Percentiles rank a stretch among this genome's conserved stretches.
Conservation (phyloP, 306 rosid species). For the Cicer pinnatifidum region DNA sequence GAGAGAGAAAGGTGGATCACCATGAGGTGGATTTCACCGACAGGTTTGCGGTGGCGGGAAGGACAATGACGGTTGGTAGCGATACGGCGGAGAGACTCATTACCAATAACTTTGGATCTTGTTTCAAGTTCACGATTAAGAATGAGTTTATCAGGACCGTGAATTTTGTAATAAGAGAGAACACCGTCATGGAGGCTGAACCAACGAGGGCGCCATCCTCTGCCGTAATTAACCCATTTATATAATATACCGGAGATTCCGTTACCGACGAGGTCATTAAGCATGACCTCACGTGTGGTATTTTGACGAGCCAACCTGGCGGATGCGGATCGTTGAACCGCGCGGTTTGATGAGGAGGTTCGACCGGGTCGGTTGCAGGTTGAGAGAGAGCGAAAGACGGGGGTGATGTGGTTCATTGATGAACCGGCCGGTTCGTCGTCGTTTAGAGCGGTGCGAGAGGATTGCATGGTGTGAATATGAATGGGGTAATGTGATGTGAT, state of each 20-base stretch:
- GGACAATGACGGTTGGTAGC: slow-evolving; percentile 36
- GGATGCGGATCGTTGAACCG: slow-evolving; percentile 46
- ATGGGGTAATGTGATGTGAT: not conserved
- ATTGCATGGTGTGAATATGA: slow-evolving; percentile 16
- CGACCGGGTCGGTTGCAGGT: not conserved
- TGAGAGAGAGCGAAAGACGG: slow-evolving; percentile 45
- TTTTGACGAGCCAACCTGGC: slow-evolving; percentile 38
- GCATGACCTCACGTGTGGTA: slow-evolving; percentile 44
- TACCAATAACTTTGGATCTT: slow-evolving; percentile 52
- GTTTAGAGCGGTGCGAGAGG: not conserved
- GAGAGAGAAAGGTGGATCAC: not conserved
- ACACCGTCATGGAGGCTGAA: slow-evolving; percentile 58
- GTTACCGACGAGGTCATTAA: slow-evolving; percentile 53
- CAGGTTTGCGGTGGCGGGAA: slow-evolving; percentile 46
- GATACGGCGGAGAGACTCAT: slow-evolving; percentile 46
- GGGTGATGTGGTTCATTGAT: not conserved
- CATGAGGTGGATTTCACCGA: slow-evolving; percentile 60
- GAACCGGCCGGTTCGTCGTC: slow-evolving; percentile 8
- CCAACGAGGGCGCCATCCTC: slow-evolving; percentile 65
- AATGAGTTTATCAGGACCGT: slow-evolving; percentile 48
- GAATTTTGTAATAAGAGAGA: slow-evolving; percentile 60
- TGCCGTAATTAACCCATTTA: slow-evolving; percentile 63
- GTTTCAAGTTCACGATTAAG: slow-evolving; percentile 46
- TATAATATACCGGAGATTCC: slow-evolving; percentile 56
- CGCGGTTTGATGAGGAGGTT: not conserved